These are phyloP conservation scores for Lactifluus hygrophoroides DNA, from an alignment of 768 basidiomycete genomes.

Conservation along the genomic window DNA sequence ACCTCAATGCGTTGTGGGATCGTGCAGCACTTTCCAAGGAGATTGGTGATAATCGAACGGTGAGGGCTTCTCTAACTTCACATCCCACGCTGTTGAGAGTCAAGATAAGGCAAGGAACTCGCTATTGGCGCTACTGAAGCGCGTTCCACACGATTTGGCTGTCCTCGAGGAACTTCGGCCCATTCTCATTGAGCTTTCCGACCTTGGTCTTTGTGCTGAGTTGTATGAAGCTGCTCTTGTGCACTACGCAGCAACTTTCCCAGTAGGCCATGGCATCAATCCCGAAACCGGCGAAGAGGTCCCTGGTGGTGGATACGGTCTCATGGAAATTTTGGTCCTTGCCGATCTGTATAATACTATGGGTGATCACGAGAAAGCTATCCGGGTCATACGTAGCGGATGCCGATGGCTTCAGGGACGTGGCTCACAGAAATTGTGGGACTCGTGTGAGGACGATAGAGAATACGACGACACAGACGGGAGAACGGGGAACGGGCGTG, in stretches of 20 bases:
- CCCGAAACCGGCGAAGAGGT: slow-evolving; percentile 22
- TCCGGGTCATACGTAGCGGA: slow-evolving; percentile 63
- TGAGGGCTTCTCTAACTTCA: slow-evolving; percentile 27
- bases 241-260: slow-evolving; percentile 47
- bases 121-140: slow-evolving; percentile 62
- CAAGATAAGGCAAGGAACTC: slow-evolving; percentile 45
- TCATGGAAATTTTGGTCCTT: slow-evolving; percentile 71
- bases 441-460: slow-evolving; percentile 73
- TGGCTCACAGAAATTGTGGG: slow-evolving; percentile 66
- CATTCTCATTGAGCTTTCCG: slow-evolving; percentile 65
- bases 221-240: slow-evolving; percentile 71
- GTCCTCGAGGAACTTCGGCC: slow-evolving; percentile 73
- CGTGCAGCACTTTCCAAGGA: slow-evolving; percentile 74
- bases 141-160: slow-evolving; percentile 69
- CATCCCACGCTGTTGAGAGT: neutral
- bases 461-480: slow-evolving; percentile 61
- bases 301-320: slow-evolving; percentile 37
- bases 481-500: slow-evolving; percentile 23
- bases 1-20: slow-evolving; percentile 86
- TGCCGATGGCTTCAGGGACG: slow-evolving; percentile 91
- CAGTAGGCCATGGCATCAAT: slow-evolving; percentile 38
- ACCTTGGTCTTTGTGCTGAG: slow-evolving; percentile 51
- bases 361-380: slow-evolving; percentile 57
- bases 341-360: slow-evolving; percentile 76
- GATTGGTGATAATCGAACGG: slow-evolving; percentile 59